Evolutionary conservation across 495 filamentous ascomycete genomes (phyloP), one percentile per base, ranked within the genome.

Genomic region (Sphaerosporella brunnea): DNA sequence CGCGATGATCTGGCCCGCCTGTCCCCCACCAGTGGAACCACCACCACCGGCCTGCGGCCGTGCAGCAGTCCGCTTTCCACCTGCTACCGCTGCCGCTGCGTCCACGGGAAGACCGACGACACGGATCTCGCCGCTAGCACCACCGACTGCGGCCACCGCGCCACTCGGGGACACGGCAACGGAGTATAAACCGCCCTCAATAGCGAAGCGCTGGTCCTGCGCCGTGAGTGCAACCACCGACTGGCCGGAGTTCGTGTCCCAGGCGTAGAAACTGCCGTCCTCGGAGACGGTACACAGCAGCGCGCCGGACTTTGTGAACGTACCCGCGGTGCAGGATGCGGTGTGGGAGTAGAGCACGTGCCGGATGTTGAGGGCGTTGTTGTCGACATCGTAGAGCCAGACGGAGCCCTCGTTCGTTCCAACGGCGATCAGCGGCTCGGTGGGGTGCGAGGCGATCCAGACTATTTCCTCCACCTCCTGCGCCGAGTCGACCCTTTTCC

Each of bases 391-490:
- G 65, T 95, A 90, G 4, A 99, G 80, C 92, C 92, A 99, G 4
- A 93, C 84, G 39, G 75, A 82, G 36, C 92, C 92, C 61, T 99
- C 88, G n/a, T 72, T 80, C 32, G 85, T 84, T 30, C 92, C 92
- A 18, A 96, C 63, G 0, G 92, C 92, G 52, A 99, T 58, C n/a
- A 81, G 76, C 63, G 67, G 63, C 15, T 71, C 62, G 16, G 72
- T 70, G 2, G 88, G 88, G 60, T 82, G 93, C 0, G 83, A 68
- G 0, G 70, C 62, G 4, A 96, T 64, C 84, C 87, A 99, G 68
- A 92, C 92, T 51, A 99, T 79, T 63, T 95, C 88, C 51, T 88
- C 79, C 1, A 93, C 87, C 63, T 99, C 92, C 65, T 82, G 77
- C 1, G 74, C 71, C 55, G 80, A 76, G 18, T 69, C 76, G 2